phyloP scores from a whole-genome alignment of 2,329 filamentous ascomycete species.

The Colletotrichum simmondsii region DNA sequence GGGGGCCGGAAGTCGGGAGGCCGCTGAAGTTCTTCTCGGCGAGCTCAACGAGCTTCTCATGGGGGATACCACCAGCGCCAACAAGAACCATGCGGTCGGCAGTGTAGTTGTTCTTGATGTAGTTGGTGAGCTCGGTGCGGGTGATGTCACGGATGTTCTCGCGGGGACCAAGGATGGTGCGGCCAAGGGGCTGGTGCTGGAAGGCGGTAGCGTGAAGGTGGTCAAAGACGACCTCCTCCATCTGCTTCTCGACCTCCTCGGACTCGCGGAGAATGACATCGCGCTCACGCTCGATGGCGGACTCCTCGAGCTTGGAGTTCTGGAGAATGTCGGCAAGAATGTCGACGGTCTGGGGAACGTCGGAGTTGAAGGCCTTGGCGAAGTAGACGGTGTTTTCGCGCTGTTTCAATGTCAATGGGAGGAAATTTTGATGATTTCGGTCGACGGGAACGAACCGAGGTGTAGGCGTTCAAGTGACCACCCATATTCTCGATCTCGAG shows the following conservation, averaged over 20 bases:
- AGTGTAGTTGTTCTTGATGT: slow-evolving; percentile 99
- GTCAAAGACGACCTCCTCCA: slow-evolving; percentile 99
- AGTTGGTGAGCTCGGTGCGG: slow-evolving; percentile 88
- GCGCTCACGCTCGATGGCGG: slow-evolving; percentile 95
- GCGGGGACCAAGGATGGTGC: slow-evolving; percentile 96
- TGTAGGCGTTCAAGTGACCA: slow-evolving; percentile 98
- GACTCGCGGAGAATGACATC: slow-evolving; percentile 99
- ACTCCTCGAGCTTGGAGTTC: slow-evolving; percentile 96
- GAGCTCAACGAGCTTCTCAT: slow-evolving; percentile 92
- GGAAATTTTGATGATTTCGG: slow-evolving; percentile 16
- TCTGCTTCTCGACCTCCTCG: slow-evolving; percentile 99
- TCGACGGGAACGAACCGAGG: slow-evolving; percentile 76
- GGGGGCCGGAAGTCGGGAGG: slow-evolving; percentile 80
- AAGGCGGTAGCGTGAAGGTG: slow-evolving; percentile 98
- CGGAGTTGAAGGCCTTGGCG: slow-evolving; percentile 98
- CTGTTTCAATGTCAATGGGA: slow-evolving; percentile 53
- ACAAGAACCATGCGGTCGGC: slow-evolving; percentile 99
- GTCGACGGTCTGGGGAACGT: slow-evolving; percentile 95
- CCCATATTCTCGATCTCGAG: slow-evolving; percentile 99
- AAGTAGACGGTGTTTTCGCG: slow-evolving; percentile 99
- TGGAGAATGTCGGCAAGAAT: slow-evolving; percentile 99
- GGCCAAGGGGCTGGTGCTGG: slow-evolving; percentile 94
- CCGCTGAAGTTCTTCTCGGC: slow-evolving; percentile 94
- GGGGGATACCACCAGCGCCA: slow-evolving; percentile 91
- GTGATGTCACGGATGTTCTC: slow-evolving; percentile 98